These are phyloP conservation scores for Gyromitra esculenta DNA, from an alignment of 2,329 filamentous ascomycete genomes.

Conservation along the genomic window DNA sequence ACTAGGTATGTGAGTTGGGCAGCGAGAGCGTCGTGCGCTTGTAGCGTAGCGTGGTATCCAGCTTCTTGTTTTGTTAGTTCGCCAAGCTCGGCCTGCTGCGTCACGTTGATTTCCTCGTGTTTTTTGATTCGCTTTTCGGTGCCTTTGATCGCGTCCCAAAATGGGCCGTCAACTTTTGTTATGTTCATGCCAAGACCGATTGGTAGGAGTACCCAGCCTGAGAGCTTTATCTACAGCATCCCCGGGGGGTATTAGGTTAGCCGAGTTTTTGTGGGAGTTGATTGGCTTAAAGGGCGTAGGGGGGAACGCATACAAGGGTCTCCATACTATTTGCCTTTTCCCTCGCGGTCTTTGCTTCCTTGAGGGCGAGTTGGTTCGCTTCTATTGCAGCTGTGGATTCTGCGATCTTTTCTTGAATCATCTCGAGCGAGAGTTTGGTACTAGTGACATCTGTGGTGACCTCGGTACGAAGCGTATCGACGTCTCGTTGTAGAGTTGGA, in stretches of 20 bases:
- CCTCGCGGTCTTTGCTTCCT: constrained; percentile 30
- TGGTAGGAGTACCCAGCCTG: constrained; percentile 50
- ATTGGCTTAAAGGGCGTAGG: background rate
- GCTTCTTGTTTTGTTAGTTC: constrained; percentile 32
- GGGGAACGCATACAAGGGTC: constrained; percentile 39
- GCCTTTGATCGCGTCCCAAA: constrained; percentile 42
- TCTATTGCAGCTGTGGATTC: constrained; percentile 29
- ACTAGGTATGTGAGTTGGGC: constrained; percentile 34
- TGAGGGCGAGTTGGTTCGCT: constrained; percentile 33
- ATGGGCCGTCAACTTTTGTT: constrained; percentile 35
- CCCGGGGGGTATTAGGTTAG: constrained; percentile 5
- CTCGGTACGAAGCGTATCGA: constrained; percentile 36
- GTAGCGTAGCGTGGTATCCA: constrained; percentile 22
- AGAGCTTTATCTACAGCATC: constrained; percentile 41
- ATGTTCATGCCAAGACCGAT: constrained; percentile 49
- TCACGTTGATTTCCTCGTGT: constrained; percentile 24
- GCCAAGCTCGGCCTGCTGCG: constrained; percentile 33
- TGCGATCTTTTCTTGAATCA: constrained; percentile 25
- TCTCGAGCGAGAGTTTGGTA: constrained; percentile 13
- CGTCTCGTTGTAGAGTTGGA: constrained; percentile 29
- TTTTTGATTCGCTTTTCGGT: constrained; percentile 37
- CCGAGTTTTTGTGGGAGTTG: background rate
- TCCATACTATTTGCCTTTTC: constrained; percentile 47
- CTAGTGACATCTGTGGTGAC: constrained; percentile 23
- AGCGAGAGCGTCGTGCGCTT: constrained; percentile 35